Base-by-base conservation (phyloP, 345 rosid species). In the Syzygium jambos region DNA sequence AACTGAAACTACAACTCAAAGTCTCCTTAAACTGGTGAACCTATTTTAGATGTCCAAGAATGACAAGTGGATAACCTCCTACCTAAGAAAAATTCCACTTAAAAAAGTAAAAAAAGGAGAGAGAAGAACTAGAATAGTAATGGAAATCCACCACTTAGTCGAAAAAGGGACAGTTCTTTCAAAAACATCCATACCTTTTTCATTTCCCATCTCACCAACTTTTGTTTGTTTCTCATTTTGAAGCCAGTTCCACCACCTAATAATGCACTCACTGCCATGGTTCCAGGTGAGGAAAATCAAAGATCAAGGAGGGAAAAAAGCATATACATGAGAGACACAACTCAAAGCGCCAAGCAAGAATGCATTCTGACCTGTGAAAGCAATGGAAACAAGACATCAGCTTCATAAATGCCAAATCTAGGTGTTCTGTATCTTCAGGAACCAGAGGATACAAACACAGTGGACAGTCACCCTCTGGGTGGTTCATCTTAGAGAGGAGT, bases 361-460 rank as follows among this genome's bases (percentile, higher is more conserved):
- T 29, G 78, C 27, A 59, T 14, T 21, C 49, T 87, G 91, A 97
- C 99, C 98, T 90, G 92, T 97, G 99, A 88, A 96, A 96, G 89
- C 97, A 97, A 88, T 96, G 98, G 86, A 95, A 97, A 90, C 99
- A 97, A 89, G 99, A 97, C 99, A 97, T 97, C 90, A 97, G 91
- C 95, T 97, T 97, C 99, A 97, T 97, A 92, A 95, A 96, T 73
- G 98, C 94, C 91, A 92, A 91, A 82, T 84, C 68, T 78, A 90
- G 90, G 78, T 87, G 86, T 85, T 88, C 91, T 41, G 89, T 89
- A 85, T 93, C 95, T 87, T 93, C 95, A 52, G 90, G 91, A 73
- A 96, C 91, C 93, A 97, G 91, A 38, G 98, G 97, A 89, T 65
- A 86, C 90, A 96, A 88, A 90, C 99, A 97, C 89, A 97, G 78